Base-by-base conservation (phyloP, 371 early-diverging fungal genomes). In the Lichtheimia ramosa region DNA sequence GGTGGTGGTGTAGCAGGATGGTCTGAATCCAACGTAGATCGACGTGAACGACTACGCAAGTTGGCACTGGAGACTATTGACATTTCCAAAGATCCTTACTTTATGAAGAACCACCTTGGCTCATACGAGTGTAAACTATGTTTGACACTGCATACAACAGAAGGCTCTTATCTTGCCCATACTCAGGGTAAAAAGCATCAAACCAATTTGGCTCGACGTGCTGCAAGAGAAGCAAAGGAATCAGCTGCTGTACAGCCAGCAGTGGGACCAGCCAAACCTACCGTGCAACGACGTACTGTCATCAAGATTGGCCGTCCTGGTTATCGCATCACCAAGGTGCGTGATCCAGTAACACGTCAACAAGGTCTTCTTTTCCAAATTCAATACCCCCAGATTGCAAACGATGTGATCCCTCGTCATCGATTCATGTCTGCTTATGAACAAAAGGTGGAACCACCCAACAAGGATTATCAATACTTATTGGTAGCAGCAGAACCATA, bases 151-250 rank as follows among this genome's bases (percentile, higher is more conserved):
- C 97, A 97, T 75, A 93, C 87, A 56, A 97, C 95, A 70, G 99
- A 98, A 72, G 99, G 98, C 0, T 91, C 92, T 6, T 98, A 98
- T 74, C 78, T 98, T 28, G 95, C 96, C 3, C 99, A 98, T 64
- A 98, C 99, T 4, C 99, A 98, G 75, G 99, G 97, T 51, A 97
- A 97, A 68, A 98, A 98, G 81, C 99, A 98, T 85, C 96, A 96
- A 62, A 91, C 93, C 43, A 98, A 98, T 64, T 68, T 98, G 54
- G 95, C 93, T 6, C 84, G 98, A 13, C 87, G 99, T 34, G 95
- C 95, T 1, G 96, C 96, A 27, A 86, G 86, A 43, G 99, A 98
- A 51, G 95, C 94, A 8, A 80, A 82, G 59, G 95, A 95, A 61
- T 68, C 66, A 43, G 78, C 78, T 40, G 73, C 80, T 10, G 68